These are phyloP conservation scores for Podospora pseudoanserina DNA, from an alignment of 495 filamentous ascomycete species.

Conservation along the genomic window DNA sequence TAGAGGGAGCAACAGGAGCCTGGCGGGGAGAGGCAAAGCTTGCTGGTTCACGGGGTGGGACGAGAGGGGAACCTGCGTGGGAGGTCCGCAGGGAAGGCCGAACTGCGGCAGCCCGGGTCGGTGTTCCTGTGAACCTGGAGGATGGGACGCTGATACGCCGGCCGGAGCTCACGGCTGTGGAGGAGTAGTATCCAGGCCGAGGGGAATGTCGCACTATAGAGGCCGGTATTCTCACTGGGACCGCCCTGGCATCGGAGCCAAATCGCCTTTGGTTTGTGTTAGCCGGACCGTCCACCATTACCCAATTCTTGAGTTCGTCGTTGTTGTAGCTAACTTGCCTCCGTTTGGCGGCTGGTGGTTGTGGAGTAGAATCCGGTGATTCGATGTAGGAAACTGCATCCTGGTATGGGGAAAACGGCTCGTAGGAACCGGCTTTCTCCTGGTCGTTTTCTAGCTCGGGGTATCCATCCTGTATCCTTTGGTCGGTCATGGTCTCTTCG, in stretches of 20 bases:
- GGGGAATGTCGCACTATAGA: conserved; percentile 13
- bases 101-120: conserved; percentile 22
- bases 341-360: conserved; percentile 48
- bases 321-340: conserved; percentile 46
- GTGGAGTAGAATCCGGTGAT: conserved; percentile 44
- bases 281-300: conserved; percentile 57
- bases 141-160: conserved; percentile 41
- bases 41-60: conserved; percentile 44
- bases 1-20: conserved; percentile 20
- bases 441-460: conserved; percentile 16
- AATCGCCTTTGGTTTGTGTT: conserved; percentile 27
- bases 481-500: conserved; percentile 13
- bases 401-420: conserved; percentile 20
- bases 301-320: conserved; percentile 67
- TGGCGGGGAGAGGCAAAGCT: conserved; percentile 52
- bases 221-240: conserved; percentile 10
- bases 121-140: conserved; percentile 30
- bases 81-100: conserved; percentile 39
- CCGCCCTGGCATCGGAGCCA: conserved; percentile 9
- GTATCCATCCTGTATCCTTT: conserved; percentile 15
- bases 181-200: conserved; percentile 22
- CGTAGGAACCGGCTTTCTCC: conserved; percentile 16
- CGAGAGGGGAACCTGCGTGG: conserved; percentile 42
- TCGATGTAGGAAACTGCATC: conserved; percentile 20
- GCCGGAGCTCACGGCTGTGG: conserved; percentile 22